Evolutionary conservation across 352 stramenopile species (phyloP), one percentile per base, ranked within the genome.

Genomic region (Phytophthora kernoviae): DNA sequence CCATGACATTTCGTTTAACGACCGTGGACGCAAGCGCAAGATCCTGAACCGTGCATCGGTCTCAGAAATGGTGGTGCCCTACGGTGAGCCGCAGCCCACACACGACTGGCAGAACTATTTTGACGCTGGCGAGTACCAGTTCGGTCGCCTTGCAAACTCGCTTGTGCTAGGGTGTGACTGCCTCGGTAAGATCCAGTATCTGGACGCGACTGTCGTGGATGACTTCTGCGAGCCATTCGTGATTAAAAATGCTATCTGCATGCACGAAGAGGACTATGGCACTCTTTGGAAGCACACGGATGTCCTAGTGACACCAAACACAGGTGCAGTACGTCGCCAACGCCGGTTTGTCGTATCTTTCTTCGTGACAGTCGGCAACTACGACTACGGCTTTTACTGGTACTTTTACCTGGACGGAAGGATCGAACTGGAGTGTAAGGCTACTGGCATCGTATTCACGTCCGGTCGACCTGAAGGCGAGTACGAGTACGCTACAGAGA

Each of bases 61-160:
- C 32, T 89, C 87, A 5, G 86, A 96, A 68, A 96, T 96, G 88
- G 81, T 89, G 30, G 88, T 96, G 22, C 86, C 88, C 0, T 95
- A 96, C 51, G 86, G 73, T 1, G 84, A 95, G 61, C 84, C 84
- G 0, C 67, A 72, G 21, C 69, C 81, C 5, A 90, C 86, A 2
- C 86, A 84, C 58, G 71, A 81, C 42, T 82, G 85, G 54, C 91
- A 95, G 49, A 93, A 90, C 68, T 90, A 89, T 55, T 95, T 96
- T 49, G 87, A 96, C 55, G 88, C 90, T 1, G 81, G 84, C 33
- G 84, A 95, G 56, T 93, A 91, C 55, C 80, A 87, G 48, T 80
- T 91, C 30, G 84, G 84, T 3, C 86, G 77, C 27, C 89, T 88
- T 40, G 74, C 84, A 15, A 94, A 92, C 57, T 90, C 78, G 39